phyloP scores from a whole-genome alignment of 768 basidiomycete genomes.

The Cytidiella melzeri region DNA sequence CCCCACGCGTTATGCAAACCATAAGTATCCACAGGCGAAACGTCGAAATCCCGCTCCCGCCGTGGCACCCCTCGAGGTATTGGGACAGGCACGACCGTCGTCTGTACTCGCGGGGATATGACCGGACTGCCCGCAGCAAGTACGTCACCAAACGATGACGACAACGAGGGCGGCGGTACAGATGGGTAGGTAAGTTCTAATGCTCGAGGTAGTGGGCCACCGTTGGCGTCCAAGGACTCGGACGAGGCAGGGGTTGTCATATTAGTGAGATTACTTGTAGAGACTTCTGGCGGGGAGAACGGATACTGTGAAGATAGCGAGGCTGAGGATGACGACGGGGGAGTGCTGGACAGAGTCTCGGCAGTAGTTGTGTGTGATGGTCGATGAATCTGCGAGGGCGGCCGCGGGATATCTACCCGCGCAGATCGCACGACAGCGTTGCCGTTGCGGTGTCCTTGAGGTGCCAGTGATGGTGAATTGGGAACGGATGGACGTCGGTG shows the following conservation, averaged over 20 bases:
- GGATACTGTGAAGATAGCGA: conserved; percentile 69
- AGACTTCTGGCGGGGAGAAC: conserved; percentile 44
- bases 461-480: conserved; percentile 35
- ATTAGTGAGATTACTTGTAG: conserved; percentile 40
- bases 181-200: conserved; percentile 65
- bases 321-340: conserved; percentile 59
- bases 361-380: conserved; percentile 35
- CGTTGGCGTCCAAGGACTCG: conserved; percentile 23
- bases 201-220: conserved; percentile 8
- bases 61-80: conserved; percentile 38
- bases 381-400: conserved; percentile 56
- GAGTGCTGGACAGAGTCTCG: conserved; percentile 40
- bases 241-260: conserved; percentile 61
- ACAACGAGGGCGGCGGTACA: conserved; percentile 63
- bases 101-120: background rate
- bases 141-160: conserved; percentile 41
- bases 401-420: conserved; percentile 73
- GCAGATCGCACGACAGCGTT: conserved; percentile 22
- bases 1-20: background rate
- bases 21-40: conserved; percentile 4
- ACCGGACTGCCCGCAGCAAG: conserved; percentile 26
- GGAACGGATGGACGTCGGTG: conserved; percentile 56
- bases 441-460: conserved; percentile 11
- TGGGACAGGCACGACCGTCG: conserved; percentile 26
- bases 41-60: conserved; percentile 28